phyloP scores from a whole-genome alignment of 2,329 filamentous ascomycete species.

The Pseudogymnoascus sp. region DNA sequence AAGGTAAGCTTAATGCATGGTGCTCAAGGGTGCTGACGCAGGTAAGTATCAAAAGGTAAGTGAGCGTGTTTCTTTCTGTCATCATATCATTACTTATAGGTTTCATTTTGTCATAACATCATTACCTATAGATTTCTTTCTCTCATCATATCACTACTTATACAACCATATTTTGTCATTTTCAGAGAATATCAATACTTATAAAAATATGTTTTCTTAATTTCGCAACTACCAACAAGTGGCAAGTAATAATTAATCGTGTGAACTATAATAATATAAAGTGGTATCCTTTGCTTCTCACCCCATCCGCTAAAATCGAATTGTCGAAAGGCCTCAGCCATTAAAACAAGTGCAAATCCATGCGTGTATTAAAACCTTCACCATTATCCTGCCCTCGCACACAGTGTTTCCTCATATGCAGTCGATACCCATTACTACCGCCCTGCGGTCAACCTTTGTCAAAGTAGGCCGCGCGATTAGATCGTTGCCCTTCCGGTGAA shows the following conservation, averaged over 20 bases:
- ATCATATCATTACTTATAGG: background rate
- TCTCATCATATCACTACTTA: background rate
- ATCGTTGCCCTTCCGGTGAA: slow-evolving; percentile 55
- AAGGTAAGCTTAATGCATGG: background rate
- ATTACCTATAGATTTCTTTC: background rate
- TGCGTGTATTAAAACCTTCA: background rate
- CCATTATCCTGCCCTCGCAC: background rate
- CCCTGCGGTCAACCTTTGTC: background rate
- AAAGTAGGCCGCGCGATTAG: slow-evolving; percentile 23
- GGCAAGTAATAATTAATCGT: background rate
- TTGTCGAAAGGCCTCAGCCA: background rate
- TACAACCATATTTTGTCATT: background rate
- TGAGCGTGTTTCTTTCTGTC: background rate
- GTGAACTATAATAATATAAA: slow-evolving; percentile 7
- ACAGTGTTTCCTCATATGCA: background rate
- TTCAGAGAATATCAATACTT: background rate
- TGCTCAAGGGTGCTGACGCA: background rate
- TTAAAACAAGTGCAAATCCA: background rate
- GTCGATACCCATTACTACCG: background rate
- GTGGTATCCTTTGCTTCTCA: background rate
- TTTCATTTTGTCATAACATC: background rate
- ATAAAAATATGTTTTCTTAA: background rate
- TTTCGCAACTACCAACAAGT: background rate
- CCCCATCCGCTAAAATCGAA: background rate
- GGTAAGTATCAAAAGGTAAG: background rate